Base-by-base conservation (phyloP, 257 asterid species). In the Leptodermis oblonga region DNA sequence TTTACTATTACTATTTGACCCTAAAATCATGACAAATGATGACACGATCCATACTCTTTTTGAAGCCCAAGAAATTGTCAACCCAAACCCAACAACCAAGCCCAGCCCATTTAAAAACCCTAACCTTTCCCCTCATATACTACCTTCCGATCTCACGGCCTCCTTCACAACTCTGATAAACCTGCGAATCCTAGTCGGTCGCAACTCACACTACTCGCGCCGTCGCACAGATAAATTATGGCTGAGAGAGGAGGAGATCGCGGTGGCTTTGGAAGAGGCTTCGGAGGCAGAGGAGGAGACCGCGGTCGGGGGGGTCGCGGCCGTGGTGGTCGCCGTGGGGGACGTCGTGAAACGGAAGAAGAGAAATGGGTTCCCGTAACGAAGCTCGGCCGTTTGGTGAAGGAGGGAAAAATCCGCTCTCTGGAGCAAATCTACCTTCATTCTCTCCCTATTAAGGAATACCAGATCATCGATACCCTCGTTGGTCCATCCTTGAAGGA, bases 311-410 rank as follows among this genome's bases (percentile, higher is more conserved):
- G 95, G 0, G 92, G 97, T 0, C 84, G 94, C 0, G 91, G 92
- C 0, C 79, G 86, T 8, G 81, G 96, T 0, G 84, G 87, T 3
- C 81, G 87, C 2, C 92, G 97, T 36, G 84, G 96, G n/a, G 86
- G 85, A 5, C 91, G 97, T 33, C 95, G 97, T 5, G 93, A 83
- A 0, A 1, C 86, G 0, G 97, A 90, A 71, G 97, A 90, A 74
- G 94, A 90, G 76, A 88, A 88, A 58, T 90, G 97, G 97, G 97
- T 90, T 26, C 97, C 97, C 0, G 89, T 83, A 17, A 90, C 97
- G 0, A 90, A 90, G 70, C 91, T 90, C 9, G 97, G 97, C 7
- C 84, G 97, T 18, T 61, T 90, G 22, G 97, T 90, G 3, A 82
- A 80, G 6, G 95, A 88, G 28, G 83, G 84, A 0, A 88, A 81